phyloP scores from a whole-genome alignment of 2,329 filamentous ascomycete genomes.

The Penicillium sp. region DNA sequence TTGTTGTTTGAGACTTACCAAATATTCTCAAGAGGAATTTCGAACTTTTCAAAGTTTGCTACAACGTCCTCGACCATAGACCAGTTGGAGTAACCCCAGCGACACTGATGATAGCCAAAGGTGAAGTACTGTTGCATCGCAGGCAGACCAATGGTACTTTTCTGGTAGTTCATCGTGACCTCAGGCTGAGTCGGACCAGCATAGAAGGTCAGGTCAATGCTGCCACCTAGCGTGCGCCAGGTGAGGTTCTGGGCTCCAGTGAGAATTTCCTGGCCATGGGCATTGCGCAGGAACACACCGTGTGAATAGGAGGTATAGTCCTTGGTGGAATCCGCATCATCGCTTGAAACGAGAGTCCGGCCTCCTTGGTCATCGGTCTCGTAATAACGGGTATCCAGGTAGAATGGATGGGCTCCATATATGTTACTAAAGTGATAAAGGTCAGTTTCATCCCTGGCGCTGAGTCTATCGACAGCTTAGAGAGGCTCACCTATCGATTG shows the following conservation, averaged over 20 bases:
- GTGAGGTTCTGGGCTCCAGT: conserved; percentile 64
- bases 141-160: conserved; percentile 65
- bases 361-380: conserved; percentile 52
- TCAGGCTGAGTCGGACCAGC: conserved; percentile 67
- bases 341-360: conserved; percentile 53
- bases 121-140: conserved; percentile 80
- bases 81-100: conserved; percentile 79
- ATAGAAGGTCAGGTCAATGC: conserved; percentile 76
- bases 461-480: neutral
- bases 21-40: conserved; percentile 56
- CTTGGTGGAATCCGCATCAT: conserved; percentile 52
- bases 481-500: conserved; percentile 42
- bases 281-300: conserved; percentile 73
- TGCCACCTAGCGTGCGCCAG: conserved; percentile 72
- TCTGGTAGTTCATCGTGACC: conserved; percentile 69
- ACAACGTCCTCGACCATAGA: conserved; percentile 60
- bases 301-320: conserved; percentile 68
- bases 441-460: neutral
- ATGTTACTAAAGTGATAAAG: conserved; percentile 52
- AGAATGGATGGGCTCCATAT: conserved; percentile 75
- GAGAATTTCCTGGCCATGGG: conserved; percentile 72
- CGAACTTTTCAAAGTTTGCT: conserved; percentile 52
- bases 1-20: conserved; percentile 30
- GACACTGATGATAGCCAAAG: conserved; percentile 78
- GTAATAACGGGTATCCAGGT: conserved; percentile 76